Evolutionary conservation across 2,329 filamentous ascomycete genomes (phyloP).

Genomic region (Nannizziopsis arthrosporioides): DNA sequence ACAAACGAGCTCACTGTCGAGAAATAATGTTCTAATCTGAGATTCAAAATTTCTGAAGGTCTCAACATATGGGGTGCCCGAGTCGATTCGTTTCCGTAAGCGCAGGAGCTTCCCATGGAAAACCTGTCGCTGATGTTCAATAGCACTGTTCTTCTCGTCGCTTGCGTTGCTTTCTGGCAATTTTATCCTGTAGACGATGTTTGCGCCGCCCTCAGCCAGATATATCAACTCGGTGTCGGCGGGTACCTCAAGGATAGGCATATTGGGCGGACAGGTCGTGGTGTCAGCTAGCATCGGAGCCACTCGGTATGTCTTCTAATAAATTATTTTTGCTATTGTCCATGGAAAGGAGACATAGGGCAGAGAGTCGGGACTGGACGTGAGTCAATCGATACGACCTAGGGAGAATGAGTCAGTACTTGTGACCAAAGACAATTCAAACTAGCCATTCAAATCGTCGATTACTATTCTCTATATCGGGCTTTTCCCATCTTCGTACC

Average conservation of each 20-base stretch:
- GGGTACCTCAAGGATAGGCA: conserved; percentile 25
- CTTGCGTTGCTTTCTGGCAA: conserved; percentile 24
- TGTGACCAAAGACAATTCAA: too few species aligned
- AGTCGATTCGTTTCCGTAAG: conserved; percentile 47
- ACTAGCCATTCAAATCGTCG: too few species aligned
- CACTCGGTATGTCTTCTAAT: not conserved
- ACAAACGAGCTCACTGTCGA: conserved; percentile 42
- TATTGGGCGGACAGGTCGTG: not conserved
- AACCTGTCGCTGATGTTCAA: conserved; percentile 13
- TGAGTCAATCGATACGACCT: too few species aligned
- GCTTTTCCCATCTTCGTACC: too few species aligned
- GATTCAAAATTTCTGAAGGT: conserved; percentile 31
- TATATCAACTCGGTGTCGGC: conserved; percentile 32
- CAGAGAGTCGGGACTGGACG: too few species aligned
- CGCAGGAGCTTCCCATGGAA: conserved; percentile 44
- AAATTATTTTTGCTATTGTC: too few species aligned
- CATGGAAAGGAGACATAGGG: too few species aligned
- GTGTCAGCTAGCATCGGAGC: conserved; percentile 1
- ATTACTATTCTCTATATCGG: too few species aligned
- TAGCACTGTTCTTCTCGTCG: conserved; percentile 9
- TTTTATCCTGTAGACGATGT: conserved; percentile 57
- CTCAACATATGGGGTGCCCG: conserved; percentile 41
- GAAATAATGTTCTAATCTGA: conserved; percentile 45
- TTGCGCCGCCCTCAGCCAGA: conserved; percentile 61
- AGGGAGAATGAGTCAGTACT: too few species aligned